Evolutionary conservation across 441 rosid genomes (phyloP).

Genomic region (Kokia cookei): DNA sequence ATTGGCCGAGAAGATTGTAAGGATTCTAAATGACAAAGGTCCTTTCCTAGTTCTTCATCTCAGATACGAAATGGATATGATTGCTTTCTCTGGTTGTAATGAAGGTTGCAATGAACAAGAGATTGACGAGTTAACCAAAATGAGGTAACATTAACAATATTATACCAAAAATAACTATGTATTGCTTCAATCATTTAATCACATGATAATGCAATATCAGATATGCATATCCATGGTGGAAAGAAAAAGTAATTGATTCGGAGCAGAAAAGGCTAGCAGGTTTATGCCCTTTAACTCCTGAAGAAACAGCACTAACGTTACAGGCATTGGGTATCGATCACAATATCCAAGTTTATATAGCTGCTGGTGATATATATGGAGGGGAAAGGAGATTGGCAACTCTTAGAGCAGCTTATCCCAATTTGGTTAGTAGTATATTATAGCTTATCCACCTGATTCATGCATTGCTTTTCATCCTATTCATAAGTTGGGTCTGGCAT

Average conservation of each 20-base stretch:
- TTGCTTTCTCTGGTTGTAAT: constrained; percentile 38
- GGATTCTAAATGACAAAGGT: constrained; percentile 25
- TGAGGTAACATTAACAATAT: constrained; percentile 21
- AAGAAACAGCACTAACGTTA: constrained; percentile 27
- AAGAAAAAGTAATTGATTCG: constrained; percentile 28
- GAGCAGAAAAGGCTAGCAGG: constrained; percentile 29
- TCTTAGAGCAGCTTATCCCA: constrained; percentile 31
- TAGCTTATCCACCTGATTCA: not conserved
- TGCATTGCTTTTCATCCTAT: not conserved
- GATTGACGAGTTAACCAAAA: constrained; percentile 27
- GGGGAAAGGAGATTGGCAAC: constrained; percentile 25
- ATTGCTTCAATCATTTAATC: not conserved
- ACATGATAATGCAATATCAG: constrained; percentile 1
- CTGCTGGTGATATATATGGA: constrained; percentile 35
- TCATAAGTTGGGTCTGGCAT: no score
- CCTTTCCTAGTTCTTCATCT: constrained; percentile 42
- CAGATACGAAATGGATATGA: constrained; percentile 42
- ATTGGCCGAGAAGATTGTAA: constrained; percentile 27
- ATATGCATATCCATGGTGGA: constrained; percentile 42
- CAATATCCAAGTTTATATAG: constrained; percentile 28
- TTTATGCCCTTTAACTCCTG: constrained; percentile 37
- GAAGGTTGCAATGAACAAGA: constrained; percentile 31
- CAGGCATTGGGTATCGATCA: constrained; percentile 24
- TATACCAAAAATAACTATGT: no score
- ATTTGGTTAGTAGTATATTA: constrained; percentile 20